These are phyloP conservation scores for Kokia cookei DNA, from an alignment of 441 rosid species.

Conservation along the genomic window DNA sequence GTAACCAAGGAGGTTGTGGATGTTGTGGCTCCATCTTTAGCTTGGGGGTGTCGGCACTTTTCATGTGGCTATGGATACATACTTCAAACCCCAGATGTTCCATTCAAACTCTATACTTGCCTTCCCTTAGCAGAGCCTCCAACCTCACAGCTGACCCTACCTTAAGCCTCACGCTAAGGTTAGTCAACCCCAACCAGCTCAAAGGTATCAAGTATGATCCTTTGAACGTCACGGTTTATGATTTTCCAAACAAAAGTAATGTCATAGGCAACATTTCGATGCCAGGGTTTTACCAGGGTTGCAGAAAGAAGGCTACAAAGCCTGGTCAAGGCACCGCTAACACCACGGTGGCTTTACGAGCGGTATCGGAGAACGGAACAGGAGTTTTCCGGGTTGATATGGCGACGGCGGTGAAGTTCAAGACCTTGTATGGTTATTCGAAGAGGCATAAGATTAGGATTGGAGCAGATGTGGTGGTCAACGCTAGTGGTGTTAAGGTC, in stretches of 20 bases:
- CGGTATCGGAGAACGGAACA: slow-evolving; percentile 30
- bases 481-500: slow-evolving; percentile 28
- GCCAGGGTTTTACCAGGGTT: slow-evolving; percentile 55
- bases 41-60: slow-evolving; percentile 47
- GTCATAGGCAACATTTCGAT: slow-evolving; percentile 21
- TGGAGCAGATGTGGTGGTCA: slow-evolving; percentile 46
- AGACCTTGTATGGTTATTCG: slow-evolving; percentile 49
- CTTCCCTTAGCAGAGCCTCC: slow-evolving; percentile 40
- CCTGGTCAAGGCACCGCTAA: slow-evolving; percentile 11
- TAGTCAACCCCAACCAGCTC: slow-evolving; percentile 55
- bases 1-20: slow-evolving; percentile 2
- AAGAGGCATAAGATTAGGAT: slow-evolving; percentile 41
- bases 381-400: slow-evolving; percentile 54
- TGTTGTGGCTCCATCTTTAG: slow-evolving; percentile 46
- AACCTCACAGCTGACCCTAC: slow-evolving; percentile 21
- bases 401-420: slow-evolving; percentile 60
- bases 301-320: slow-evolving; percentile 58
- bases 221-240: slow-evolving; percentile 41
- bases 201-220: slow-evolving; percentile 59
- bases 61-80: slow-evolving; percentile 67
- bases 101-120: slow-evolving; percentile 36
- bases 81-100: slow-evolving; percentile 42
- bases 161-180: slow-evolving; percentile 35
- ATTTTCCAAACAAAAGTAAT: slow-evolving; percentile 5
- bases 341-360: slow-evolving; percentile 21